Evolutionary conservation across 2,329 filamentous ascomycete genomes (phyloP).

Genomic region (Epichloe uncinata): DNA sequence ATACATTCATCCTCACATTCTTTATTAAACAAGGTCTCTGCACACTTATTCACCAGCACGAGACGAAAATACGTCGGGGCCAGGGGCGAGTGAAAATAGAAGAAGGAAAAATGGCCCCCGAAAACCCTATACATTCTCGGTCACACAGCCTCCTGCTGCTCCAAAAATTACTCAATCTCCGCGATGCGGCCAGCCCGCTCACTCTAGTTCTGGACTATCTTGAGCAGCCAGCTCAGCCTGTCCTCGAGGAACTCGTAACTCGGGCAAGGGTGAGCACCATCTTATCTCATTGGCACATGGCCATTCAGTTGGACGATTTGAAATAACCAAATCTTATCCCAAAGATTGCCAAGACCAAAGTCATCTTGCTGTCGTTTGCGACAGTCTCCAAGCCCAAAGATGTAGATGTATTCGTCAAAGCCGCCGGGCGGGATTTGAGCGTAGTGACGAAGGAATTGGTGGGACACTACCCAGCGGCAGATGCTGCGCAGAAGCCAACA

Average conservation of each 20-base stretch:
- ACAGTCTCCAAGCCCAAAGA: conserved; percentile 51
- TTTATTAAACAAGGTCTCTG: not conserved
- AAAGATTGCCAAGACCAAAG: conserved; percentile 48
- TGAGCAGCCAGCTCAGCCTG: conserved; percentile 61
- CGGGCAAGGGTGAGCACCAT: conserved; percentile 50
- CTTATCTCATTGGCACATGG: not conserved
- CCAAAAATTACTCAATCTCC: conserved; percentile 60
- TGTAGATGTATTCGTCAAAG: conserved; percentile 54
- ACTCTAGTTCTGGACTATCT: conserved; percentile 76
- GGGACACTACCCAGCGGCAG: conserved; percentile 30
- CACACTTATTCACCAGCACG: not conserved
- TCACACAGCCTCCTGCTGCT: conserved; percentile 77
- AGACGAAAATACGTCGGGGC: not conserved
- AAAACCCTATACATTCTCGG: conserved; percentile 50
- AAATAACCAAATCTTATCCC: not conserved
- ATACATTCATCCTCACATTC: not conserved
- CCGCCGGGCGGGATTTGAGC: conserved; percentile 43
- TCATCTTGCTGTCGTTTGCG: conserved; percentile 68
- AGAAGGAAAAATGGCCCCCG: conserved; percentile 36
- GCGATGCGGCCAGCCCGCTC: conserved; percentile 72
- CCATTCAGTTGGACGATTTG: no score
- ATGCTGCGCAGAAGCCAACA: conserved; percentile 24
- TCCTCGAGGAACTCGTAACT: conserved; percentile 60
- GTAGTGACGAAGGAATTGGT: conserved; percentile 47
- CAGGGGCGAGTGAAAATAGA: not conserved